Evolutionary conservation across 176 grass and related monocot genomes (phyloP).

Genomic region (Aechmea fasciata): DNA sequence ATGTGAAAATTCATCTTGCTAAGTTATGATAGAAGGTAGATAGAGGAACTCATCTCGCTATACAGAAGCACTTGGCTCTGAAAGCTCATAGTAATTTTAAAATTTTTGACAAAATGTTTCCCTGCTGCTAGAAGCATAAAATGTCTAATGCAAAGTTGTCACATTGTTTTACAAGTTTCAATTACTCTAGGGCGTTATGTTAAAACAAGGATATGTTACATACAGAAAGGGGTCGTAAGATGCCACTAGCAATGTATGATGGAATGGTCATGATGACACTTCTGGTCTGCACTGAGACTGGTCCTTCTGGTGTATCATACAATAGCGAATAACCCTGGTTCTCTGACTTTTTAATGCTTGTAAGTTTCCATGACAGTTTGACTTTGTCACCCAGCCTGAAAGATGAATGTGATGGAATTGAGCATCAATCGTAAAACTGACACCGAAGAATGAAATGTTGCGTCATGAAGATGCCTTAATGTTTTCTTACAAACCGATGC

Average conservation of each 20-base stretch:
- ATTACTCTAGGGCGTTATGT: not conserved
- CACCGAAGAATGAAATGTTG: not conserved
- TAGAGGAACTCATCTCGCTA: not conserved
- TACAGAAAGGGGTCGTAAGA: slow-evolving; percentile 88
- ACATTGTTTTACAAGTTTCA: not conserved
- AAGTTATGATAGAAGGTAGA: too few species aligned
- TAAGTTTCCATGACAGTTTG: slow-evolving; percentile 89
- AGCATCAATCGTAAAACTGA: not conserved
- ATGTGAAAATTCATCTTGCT: not conserved
- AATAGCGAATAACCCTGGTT: slow-evolving; percentile 53
- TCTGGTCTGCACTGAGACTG: slow-evolving; percentile 50
- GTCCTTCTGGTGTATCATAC: slow-evolving; percentile 81
- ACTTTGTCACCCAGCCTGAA: slow-evolving; percentile 77
- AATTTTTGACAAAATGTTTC: not conserved
- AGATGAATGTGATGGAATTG: slow-evolving; percentile 2
- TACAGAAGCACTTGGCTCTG: not conserved
- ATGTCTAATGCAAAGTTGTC: not conserved
- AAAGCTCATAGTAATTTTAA: not conserved
- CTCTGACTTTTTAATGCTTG: slow-evolving; percentile 63
- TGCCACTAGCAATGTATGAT: slow-evolving; percentile 70
- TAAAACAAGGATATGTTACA: slow-evolving; percentile 19
- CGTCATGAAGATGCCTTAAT: too few species aligned
- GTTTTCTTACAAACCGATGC: too few species aligned
- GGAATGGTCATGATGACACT: slow-evolving; percentile 87
- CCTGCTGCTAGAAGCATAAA: not conserved